Conservation (phyloP, 192 early-diverging fungal genomes). For the Funneliformis geosporum region DNA sequence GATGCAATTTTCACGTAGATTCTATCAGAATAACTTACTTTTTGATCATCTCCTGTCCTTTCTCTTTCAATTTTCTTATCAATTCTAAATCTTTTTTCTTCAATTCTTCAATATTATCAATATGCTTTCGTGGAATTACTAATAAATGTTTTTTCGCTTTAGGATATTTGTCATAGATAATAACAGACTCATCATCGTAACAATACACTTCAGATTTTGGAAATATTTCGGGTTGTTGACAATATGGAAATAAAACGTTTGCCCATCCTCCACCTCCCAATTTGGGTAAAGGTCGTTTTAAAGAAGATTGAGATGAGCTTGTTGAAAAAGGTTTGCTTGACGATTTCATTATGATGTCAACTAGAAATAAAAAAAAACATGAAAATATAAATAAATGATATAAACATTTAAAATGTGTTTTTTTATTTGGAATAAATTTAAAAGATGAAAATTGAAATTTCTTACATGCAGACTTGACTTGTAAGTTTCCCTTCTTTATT, state of each 20-base stretch:
- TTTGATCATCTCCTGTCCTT: constrained; percentile 37
- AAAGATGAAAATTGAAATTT: too few species aligned
- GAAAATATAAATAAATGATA: neutral
- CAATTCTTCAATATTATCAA: constrained; percentile 43
- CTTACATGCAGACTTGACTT: neutral
- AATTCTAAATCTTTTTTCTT: constrained; percentile 35
- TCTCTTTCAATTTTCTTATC: constrained; percentile 39
- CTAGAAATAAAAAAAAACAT: neutral
- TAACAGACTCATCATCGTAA: constrained; percentile 48
- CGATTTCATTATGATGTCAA: constrained; percentile 1
- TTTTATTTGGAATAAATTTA: too few species aligned
- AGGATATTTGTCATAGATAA: constrained; percentile 58
- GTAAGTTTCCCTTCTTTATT: neutral
- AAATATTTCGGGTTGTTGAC: constrained; percentile 43
- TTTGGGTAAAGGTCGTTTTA: neutral
- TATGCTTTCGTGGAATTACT: constrained; percentile 50
- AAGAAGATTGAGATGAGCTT: neutral
- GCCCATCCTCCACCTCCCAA: neutral
- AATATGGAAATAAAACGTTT: constrained; percentile 41
- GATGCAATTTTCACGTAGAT: neutral
- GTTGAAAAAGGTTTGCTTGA: neutral
- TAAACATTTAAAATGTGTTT: neutral
- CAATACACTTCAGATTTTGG: constrained; percentile 38
- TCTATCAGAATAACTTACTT: constrained; percentile 9
- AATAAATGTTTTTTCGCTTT: constrained; percentile 49